These are phyloP conservation scores for Knoxia roxburghii DNA, from an alignment of 257 asterid species.

Conservation along the genomic window DNA sequence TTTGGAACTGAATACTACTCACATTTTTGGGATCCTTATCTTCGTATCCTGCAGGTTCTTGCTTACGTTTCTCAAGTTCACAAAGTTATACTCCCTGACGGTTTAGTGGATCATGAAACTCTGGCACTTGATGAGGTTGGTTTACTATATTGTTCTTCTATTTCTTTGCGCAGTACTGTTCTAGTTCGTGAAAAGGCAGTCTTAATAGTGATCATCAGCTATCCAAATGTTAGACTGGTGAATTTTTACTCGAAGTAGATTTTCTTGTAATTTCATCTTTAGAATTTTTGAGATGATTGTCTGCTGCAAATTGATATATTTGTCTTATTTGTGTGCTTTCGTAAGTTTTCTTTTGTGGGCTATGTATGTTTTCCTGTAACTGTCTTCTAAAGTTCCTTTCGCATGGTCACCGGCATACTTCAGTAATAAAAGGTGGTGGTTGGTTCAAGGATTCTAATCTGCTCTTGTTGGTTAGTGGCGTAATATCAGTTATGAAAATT, in stretches of 20 bases:
- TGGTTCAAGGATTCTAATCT: background rate
- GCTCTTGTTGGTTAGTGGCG: background rate
- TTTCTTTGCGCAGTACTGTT: background rate
- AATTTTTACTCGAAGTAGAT: background rate
- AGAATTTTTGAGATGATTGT: background rate
- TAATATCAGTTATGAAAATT: background rate
- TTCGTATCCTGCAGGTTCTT: conserved; percentile 57
- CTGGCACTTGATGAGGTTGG: conserved; percentile 76
- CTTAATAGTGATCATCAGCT: background rate
- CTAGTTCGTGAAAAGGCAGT: background rate
- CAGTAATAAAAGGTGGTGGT: no score
- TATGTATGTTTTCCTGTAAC: background rate
- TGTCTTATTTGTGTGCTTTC: background rate
- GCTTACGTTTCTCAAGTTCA: conserved; percentile 98
- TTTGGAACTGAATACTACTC: background rate
- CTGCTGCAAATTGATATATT: background rate
- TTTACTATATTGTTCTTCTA: conserved; percentile 3
- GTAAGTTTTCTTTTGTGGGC: background rate
- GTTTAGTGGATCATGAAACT: conserved; percentile 59
- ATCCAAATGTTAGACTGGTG: background rate
- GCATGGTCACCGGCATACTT: background rate
- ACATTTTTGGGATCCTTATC: background rate
- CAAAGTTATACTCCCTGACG: conserved; percentile 75
- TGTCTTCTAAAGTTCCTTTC: background rate
- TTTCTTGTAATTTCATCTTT: background rate